These are phyloP conservation scores for Sphaerulina populicola DNA, from an alignment of 2,329 filamentous ascomycete species.

Conservation along the genomic window DNA sequence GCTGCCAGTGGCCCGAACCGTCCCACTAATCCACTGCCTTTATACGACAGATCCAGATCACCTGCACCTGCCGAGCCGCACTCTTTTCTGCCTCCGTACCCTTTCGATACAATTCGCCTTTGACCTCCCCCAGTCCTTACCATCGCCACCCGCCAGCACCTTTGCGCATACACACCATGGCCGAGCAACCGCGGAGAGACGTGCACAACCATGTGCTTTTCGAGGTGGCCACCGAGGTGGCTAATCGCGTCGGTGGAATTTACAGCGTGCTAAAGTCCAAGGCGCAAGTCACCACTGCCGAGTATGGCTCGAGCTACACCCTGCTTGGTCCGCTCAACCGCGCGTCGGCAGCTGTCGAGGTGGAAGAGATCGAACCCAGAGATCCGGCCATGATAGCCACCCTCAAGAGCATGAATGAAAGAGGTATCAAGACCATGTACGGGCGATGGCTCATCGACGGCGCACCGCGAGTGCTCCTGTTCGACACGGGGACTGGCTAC, in stretches of 20 bases:
- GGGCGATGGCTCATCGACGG: constrained; percentile 97
- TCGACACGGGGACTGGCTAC: constrained; percentile 92
- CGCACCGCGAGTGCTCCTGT: constrained; percentile 82
- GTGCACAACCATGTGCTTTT: constrained; percentile 95
- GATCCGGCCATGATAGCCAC: constrained; percentile 70
- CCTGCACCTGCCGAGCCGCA: background rate
- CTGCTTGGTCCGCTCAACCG: constrained; percentile 91
- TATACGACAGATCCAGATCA: background rate
- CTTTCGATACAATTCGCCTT: background rate
- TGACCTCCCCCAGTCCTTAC: constrained; percentile 5
- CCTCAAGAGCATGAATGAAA: constrained; percentile 85
- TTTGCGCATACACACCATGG: constrained; percentile 24
- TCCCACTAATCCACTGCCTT: background rate
- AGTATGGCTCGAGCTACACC: constrained; percentile 96
- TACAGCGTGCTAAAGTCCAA: constrained; percentile 99
- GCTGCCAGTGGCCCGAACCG: background rate
- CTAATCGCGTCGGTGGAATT: constrained; percentile 95
- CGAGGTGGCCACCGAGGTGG: constrained; percentile 93
- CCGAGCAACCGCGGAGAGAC: constrained; percentile 49
- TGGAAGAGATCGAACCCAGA: constrained; percentile 82
- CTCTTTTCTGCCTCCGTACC: background rate
- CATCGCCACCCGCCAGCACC: constrained; percentile 1
- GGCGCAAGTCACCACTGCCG: constrained; percentile 90
- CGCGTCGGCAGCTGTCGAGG: constrained; percentile 90
- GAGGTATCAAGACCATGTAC: constrained; percentile 83